phyloP scores from a whole-genome alignment of 2,329 filamentous ascomycete species.

The Colletotrichum sansevieriae region DNA sequence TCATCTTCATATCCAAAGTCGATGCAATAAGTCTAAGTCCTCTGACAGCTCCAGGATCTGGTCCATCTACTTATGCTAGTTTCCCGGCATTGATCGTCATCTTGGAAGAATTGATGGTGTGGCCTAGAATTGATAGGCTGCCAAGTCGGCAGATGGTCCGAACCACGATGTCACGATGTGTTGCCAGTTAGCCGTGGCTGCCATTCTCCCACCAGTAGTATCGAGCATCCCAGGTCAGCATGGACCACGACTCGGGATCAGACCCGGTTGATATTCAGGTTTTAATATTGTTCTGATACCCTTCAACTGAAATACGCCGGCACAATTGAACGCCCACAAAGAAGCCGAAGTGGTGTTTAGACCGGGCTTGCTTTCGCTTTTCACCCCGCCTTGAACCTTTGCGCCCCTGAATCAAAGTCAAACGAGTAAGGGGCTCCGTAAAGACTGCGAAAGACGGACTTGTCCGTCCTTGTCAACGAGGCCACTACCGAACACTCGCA shows the following conservation, averaged over 20 bases:
- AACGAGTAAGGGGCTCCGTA: not conserved
- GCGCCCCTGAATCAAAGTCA: constrained; percentile 8
- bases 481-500: constrained; percentile 1
- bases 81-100: no score
- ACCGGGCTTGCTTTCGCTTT: not conserved
- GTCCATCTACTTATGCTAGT: no score
- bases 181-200: not conserved
- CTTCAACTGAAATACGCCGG: not conserved
- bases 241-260: not conserved
- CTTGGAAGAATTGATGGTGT: no score
- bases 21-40: no score
- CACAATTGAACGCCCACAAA: no score
- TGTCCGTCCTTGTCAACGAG: not conserved
- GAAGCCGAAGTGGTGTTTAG: not conserved
- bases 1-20: no score
- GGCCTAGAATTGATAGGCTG: not conserved
- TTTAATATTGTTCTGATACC: not conserved
- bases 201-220: constrained; percentile 27
- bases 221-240: constrained; percentile 12
- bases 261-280: constrained; percentile 5
- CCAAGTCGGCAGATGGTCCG: constrained; percentile 28
- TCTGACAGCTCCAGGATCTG: no score
- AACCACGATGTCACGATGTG: constrained; percentile 23
- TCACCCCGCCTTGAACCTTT: not conserved
- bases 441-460: constrained; percentile 3